Evolutionary conservation across 23 red algal species (phyloP).

Genomic region (Agarophyton chilense): DNA sequence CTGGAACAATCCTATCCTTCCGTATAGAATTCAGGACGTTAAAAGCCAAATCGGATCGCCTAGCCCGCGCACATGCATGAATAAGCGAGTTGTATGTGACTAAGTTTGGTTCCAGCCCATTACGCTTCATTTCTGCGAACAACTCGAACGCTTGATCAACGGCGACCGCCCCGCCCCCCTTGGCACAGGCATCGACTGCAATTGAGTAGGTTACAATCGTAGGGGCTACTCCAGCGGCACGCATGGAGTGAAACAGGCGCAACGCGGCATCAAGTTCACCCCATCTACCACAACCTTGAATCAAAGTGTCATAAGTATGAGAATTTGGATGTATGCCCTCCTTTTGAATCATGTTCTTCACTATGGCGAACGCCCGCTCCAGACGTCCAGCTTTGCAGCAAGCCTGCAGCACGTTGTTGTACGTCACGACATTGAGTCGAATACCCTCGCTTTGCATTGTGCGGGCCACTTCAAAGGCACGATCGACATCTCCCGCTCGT

Average conservation of each 20-base stretch:
- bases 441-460: conserved; percentile 61
- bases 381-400: conserved; percentile 66
- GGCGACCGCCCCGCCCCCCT: conserved; percentile 44
- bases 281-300: conserved; percentile 74
- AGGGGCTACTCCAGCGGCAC: conserved; percentile 52
- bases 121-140: conserved; percentile 49
- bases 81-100: conserved; percentile 81
- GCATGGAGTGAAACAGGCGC: conserved; percentile 65
- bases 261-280: conserved; percentile 68
- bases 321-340: conserved; percentile 68
- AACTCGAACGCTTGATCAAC: conserved; percentile 43
- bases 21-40: conserved; percentile 24
- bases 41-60: conserved; percentile 49
- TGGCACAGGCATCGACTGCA: conserved; percentile 73
- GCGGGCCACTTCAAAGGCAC: conserved; percentile 67
- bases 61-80: conserved; percentile 52
- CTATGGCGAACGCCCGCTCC: conserved; percentile 80
- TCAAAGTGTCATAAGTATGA: conserved; percentile 69
- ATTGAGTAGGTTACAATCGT: conserved; percentile 71
- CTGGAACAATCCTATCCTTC: conserved; percentile 39
- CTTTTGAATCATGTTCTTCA: conserved; percentile 76
- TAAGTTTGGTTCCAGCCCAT: conserved; percentile 68
- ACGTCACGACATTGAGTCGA: conserved; percentile 71
- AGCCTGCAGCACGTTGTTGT: conserved; percentile 79
- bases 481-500: conserved; percentile 60